Base-by-base conservation (phyloP, 306 rosid genomes). In the Malus sieversii region DNA sequence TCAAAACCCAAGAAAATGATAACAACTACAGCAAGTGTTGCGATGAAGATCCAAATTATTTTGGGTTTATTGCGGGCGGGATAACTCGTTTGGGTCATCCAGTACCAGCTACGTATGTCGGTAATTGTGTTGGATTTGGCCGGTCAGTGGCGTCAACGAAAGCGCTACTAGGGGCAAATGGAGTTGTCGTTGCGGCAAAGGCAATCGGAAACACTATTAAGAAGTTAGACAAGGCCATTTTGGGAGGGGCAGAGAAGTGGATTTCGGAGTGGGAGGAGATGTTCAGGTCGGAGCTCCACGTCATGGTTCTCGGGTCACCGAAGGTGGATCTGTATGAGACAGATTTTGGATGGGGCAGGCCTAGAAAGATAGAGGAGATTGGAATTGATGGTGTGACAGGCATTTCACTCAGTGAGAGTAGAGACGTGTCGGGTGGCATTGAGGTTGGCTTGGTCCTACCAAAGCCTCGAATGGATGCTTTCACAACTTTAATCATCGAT, bases 271-370 rank as follows among this genome's bases (percentile, higher is more conserved):
- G 86, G 87, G 77, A 78, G 48, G 79, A 23, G 60, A 72, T 84
- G 15, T 10, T 72, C 20, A 84, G 86, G 82, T 83, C 83, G 57
- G 82, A 76, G 35, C 66, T 71, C 51, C 85, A 86, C 58, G 60
- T 84, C 27, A 58, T 79, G 79, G 85, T 48, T 3, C 42, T 75
- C 0, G 84, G 93, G 82, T 86, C 90, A 4, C 90, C 93, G 16
- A 85, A 89, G 65, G 59, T 89, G 81, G 84, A 89, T 57, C 84
- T 86, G 9, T 89, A 85, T 27, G 81, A 60, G 6, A 83, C 72
- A 1, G 86, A 89, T 82, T 89, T 89, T 70, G 90, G 93, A 74
- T 79, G 83, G 85, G 90, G 86, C 1, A 66, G 60, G 53, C 78
- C 90, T 4, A 78, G 71, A 76, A 86, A 84, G 57, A 83, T 85